Conservation (phyloP, 148 eudicot species). For the Rhododendron henanense region DNA sequence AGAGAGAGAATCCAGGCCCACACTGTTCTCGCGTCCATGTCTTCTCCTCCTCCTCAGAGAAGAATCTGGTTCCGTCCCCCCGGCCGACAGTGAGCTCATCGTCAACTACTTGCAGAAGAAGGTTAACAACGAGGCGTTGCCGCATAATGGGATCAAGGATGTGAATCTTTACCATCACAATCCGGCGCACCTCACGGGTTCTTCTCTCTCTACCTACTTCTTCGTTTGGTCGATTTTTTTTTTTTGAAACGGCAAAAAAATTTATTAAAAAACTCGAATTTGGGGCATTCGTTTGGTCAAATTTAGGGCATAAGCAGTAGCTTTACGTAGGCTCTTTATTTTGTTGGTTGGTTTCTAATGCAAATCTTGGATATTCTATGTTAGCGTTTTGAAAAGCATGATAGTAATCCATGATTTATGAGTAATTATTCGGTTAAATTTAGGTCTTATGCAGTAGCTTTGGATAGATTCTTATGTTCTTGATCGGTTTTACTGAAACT, state of each 20-base stretch:
- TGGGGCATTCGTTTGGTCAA: no score
- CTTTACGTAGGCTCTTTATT: not conserved
- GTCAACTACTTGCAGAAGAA: conserved; percentile 19
- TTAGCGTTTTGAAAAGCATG: not conserved
- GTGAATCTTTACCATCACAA: conserved; percentile 15
- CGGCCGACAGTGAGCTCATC: conserved; percentile 23
- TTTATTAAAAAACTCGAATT: no score
- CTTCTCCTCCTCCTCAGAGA: not conserved
- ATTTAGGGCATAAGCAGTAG: not conserved
- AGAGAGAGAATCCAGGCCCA: not conserved
- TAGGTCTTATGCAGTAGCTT: not conserved
- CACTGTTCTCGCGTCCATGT: not conserved
- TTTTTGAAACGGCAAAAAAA: no score
- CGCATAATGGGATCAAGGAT: conserved; percentile 5
- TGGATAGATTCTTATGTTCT: not conserved
- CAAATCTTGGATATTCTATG: not conserved
- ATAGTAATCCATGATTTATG: no score
- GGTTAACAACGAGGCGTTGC: conserved; percentile 3
- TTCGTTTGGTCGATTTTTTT: not conserved
- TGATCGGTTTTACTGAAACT: not conserved
- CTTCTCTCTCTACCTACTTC: no score
- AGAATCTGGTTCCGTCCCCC: conserved; percentile 6
- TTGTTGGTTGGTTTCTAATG: not conserved
- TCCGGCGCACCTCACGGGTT: conserved; percentile 17
- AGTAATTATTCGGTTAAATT: not conserved